A percentile compares a stretch with the other conserved stretches of the same genome.
Conservation (phyloP, 306 rosid genomes). For the Quercus robur region DNA sequence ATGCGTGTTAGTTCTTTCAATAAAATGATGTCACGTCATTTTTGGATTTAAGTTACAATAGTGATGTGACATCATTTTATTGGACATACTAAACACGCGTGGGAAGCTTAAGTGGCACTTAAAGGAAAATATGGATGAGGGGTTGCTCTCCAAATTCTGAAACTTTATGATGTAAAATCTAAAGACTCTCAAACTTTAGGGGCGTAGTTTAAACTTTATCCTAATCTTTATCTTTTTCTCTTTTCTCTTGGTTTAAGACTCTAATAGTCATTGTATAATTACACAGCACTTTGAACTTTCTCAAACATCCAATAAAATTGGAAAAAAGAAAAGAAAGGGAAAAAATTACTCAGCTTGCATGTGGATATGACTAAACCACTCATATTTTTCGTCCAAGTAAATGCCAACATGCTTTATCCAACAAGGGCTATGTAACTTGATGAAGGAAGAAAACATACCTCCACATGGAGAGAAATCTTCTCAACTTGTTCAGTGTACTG, state of each 20-base stretch:
- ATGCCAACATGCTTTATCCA: background rate
- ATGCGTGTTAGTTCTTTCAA: no score
- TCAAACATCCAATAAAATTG: background rate
- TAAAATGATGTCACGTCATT: no score
- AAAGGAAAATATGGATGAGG: no score
- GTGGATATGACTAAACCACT: background rate
- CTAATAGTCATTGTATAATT: background rate
- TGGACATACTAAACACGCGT: no score
- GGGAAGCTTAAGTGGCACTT: no score
- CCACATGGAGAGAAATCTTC: conserved; percentile 89
- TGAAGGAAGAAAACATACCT: conserved; percentile 51
- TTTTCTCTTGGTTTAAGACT: background rate
- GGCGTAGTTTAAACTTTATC: no score
- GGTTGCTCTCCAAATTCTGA: no score
- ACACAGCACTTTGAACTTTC: background rate
- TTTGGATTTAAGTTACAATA: no score
- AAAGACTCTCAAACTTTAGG: no score
- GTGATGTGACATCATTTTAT: no score
- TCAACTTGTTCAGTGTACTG: conserved; percentile 94
- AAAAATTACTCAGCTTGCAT: background rate
- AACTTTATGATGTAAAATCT: no score
- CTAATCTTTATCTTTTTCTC: background rate
- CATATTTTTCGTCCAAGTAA: background rate
- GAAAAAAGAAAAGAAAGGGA: background rate
- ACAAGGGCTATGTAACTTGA: conserved; percentile 14